Evolutionary conservation across 73 alveolate species (phyloP), one percentile per base, ranked within the genome.

Genomic region (Loxodes magnus): DNA sequence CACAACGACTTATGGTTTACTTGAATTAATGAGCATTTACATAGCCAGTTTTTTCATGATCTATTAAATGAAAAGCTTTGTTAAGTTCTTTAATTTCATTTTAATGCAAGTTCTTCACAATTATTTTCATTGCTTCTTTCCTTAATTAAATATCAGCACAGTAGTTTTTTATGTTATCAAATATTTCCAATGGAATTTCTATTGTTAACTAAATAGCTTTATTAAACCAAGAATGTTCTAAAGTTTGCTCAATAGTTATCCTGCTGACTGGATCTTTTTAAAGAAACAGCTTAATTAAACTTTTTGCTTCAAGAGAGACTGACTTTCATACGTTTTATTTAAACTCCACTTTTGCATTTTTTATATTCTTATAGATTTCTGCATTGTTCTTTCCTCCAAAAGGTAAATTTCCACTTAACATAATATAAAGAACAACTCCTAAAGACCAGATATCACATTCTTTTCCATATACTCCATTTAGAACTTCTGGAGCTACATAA

Each of bases 401-500:
- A 33, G 97, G 97, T 3, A 92, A 88, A 31, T 87, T 81, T 2
- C 97, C 97, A 48, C 87, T 65, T 33, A 87, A 73, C 67, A 82
- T 35, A 46, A 82, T 77, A 53, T 73, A 87, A 39, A 88, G 72
- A 24, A 87, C 63, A 4, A 85, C 93, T 3, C 97, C 97, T 5
- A 87, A 72, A 20, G 90, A 62, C 95, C 97, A 87, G 14, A 82
- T 53, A 61, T 87, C 97, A 37, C 97, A 87, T 64, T 81, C 63
- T 52, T 61, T 71, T 36, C 67, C 87, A 58, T 82, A 87, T 39
- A 62, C 82, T 17, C 97, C 97, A 56, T 75, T 59, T 44, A 87
- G 46, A 3, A 77, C 92, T 59, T 87, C 97, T 4, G 97, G 97
- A 12, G 97, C 94, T 4, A 87, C 85, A 63, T 87, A 87, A 53